A percentile compares a stretch with the other conserved stretches of the same genome.
Conservation (phyloP, 108 stramenopile genomes). For the Cyclotella choctawhatcheeana region DNA sequence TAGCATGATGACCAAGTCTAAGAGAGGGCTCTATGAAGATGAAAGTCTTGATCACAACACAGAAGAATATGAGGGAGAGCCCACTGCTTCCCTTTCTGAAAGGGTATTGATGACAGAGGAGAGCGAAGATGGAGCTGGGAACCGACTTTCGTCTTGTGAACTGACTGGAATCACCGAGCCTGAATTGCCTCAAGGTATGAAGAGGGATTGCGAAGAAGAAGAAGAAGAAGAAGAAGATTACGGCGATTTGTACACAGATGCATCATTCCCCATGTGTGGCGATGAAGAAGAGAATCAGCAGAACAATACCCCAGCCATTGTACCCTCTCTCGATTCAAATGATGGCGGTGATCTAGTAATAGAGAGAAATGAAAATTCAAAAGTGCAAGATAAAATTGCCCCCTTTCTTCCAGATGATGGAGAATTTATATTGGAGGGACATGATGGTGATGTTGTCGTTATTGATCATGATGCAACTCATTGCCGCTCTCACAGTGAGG, state of each 20-base stretch:
- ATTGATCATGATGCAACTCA: background rate
- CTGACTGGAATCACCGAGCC: constrained; percentile 17
- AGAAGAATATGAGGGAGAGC: background rate
- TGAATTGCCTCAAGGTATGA: constrained; percentile 12
- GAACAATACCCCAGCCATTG: background rate
- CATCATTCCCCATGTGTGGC: background rate
- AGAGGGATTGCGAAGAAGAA: background rate
- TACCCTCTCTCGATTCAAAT: background rate
- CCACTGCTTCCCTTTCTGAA: constrained; percentile 1
- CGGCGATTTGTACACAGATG: constrained; percentile 29
- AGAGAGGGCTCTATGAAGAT: constrained; percentile 6
- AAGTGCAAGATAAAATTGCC: background rate
- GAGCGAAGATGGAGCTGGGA: background rate
- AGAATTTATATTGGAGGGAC: constrained; percentile 2
- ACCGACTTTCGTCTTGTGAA: constrained; percentile 8
- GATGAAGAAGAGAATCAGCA: constrained; percentile 5
- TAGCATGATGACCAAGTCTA: constrained; percentile 19
- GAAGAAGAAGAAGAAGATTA: constrained; percentile 27
- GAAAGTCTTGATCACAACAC: background rate
- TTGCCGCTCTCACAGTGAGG: no score
- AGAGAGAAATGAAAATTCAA: constrained; percentile 2
- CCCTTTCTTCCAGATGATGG: background rate
- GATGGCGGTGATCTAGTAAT: no score
- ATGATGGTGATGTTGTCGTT: background rate
- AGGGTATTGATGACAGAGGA: constrained; percentile 19